Evolutionary conservation across 176 grass and related monocot species (phyloP).

Genomic region (Triticum monococcum): DNA sequence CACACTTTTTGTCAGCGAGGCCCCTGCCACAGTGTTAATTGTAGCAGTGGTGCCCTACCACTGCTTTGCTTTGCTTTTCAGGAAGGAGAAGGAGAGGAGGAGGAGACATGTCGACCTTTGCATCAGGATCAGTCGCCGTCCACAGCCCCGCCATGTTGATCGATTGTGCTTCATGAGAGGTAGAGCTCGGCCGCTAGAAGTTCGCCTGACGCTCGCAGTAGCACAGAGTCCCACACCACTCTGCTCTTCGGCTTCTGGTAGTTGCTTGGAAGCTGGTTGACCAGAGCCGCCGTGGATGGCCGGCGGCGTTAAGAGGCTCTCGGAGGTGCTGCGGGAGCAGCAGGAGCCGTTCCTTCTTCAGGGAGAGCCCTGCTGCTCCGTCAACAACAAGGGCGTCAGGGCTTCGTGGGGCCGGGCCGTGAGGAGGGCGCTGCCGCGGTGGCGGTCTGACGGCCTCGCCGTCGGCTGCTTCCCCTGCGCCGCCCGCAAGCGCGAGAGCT

Average conservation of each 20-base stretch:
- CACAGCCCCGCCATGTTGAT: neutral
- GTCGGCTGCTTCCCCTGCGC: slow-evolving; percentile 19
- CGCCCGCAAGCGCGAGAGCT: neutral
- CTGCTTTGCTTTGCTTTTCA: neutral
- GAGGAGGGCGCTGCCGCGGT: slow-evolving; percentile 1
- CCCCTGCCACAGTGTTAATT: neutral
- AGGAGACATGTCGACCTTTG: slow-evolving; percentile 5
- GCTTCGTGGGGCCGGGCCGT: neutral
- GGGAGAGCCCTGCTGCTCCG: slow-evolving; percentile 18
- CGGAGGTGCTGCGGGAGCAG: slow-evolving; percentile 74
- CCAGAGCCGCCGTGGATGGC: too few species aligned
- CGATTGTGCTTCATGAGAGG: neutral
- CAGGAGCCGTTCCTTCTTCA: slow-evolving; percentile 75
- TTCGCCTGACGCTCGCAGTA: neutral
- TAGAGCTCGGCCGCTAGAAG: neutral
- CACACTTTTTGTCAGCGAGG: slow-evolving; percentile 15
- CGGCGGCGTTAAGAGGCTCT: slow-evolving; percentile 47
- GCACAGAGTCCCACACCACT: too few species aligned
- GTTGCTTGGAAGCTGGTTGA: too few species aligned
- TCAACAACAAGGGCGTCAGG: neutral
- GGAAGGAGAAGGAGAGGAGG: neutral
- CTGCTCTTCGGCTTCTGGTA: too few species aligned
- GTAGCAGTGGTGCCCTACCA: neutral
- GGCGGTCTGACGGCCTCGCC: neutral
- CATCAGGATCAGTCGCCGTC: slow-evolving; percentile 17